Evolutionary conservation across 1,284 basidiomycete species (phyloP).

Genomic region (Pyrrhoderma lamaoense): DNA sequence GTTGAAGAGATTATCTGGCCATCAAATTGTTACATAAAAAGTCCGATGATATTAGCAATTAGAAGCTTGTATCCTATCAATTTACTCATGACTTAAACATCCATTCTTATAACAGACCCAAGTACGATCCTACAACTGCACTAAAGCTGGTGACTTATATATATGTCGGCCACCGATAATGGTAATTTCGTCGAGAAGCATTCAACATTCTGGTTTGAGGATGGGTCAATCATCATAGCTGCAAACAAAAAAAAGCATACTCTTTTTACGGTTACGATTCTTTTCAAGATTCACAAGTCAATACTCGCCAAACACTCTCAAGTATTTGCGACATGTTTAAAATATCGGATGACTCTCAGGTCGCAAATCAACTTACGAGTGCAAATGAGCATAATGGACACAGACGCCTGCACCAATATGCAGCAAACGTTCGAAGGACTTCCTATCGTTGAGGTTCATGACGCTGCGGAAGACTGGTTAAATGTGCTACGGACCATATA

Average conservation of each 20-base stretch:
- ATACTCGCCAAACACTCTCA: not conserved
- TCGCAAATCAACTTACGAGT: too few species aligned
- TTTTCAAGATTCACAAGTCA: not conserved
- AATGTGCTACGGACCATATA: not conserved
- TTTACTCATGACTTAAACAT: too few species aligned
- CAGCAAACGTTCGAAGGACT: not conserved
- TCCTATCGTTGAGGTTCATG: not conserved
- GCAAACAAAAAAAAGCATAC: not conserved
- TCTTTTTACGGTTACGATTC: not conserved
- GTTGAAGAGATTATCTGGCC: too few species aligned
- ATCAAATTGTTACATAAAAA: too few species aligned
- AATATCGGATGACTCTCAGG: not conserved
- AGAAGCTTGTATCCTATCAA: too few species aligned
- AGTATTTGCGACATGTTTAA: not conserved
- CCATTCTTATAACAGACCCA: too few species aligned
- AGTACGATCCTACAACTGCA: too few species aligned
- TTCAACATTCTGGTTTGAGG: not conserved
- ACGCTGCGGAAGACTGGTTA: not conserved
- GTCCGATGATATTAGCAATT: too few species aligned
- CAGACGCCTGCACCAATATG: not conserved
- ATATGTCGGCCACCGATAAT: too few species aligned
- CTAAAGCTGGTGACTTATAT: too few species aligned
- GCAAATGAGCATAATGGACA: too few species aligned
- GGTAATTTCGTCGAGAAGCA: not conserved
- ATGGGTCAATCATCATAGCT: not conserved